Percentiles rank a stretch among this genome's conserved stretches.
phyloP scores from a whole-genome alignment of 1,284 basidiomycete genomes.

The Puccinia coronata region DNA sequence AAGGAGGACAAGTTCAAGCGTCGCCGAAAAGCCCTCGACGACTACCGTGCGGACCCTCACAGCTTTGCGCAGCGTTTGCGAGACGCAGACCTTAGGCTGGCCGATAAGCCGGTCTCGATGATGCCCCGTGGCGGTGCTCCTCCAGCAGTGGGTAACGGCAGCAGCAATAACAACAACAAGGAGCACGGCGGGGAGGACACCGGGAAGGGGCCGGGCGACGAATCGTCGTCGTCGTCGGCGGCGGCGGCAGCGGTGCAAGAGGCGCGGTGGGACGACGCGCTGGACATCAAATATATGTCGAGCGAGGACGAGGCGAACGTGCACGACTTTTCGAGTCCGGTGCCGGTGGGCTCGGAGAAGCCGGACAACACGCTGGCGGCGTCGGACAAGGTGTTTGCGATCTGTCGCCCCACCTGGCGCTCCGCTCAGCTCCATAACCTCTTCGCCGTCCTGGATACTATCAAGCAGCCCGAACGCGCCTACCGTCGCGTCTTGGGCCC shows the following conservation, averaged over 20 bases:
- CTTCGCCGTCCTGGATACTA: conserved; percentile 32
- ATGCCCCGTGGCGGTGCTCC: background rate
- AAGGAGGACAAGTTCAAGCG: conserved; percentile 47
- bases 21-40: conserved; percentile 32
- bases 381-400: conserved; percentile 47
- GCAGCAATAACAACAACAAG: background rate
- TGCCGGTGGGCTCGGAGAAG: conserved; percentile 26
- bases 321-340: conserved; percentile 36
- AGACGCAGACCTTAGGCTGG: conserved; percentile 14
- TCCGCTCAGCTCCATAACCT: conserved; percentile 17
- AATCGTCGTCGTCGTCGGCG: too few species aligned
- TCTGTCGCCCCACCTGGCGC: conserved; percentile 43
- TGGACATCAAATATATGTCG: conserved; percentile 47
- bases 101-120: background rate
- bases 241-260: too few species aligned
- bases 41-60: conserved; percentile 21
- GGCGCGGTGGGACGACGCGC: conserved; percentile 33
- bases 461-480: conserved; percentile 43
- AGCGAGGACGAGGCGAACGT: conserved; percentile 42
- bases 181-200: background rate
- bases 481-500: conserved; percentile 36
- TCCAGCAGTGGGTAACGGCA: background rate
- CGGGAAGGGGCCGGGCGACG: too few species aligned
- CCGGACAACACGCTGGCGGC: conserved; percentile 19
- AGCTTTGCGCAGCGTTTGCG: conserved; percentile 5